phyloP scores from a whole-genome alignment of 2,329 filamentous ascomycete species.

The Pochonia chlamydosporia region DNA sequence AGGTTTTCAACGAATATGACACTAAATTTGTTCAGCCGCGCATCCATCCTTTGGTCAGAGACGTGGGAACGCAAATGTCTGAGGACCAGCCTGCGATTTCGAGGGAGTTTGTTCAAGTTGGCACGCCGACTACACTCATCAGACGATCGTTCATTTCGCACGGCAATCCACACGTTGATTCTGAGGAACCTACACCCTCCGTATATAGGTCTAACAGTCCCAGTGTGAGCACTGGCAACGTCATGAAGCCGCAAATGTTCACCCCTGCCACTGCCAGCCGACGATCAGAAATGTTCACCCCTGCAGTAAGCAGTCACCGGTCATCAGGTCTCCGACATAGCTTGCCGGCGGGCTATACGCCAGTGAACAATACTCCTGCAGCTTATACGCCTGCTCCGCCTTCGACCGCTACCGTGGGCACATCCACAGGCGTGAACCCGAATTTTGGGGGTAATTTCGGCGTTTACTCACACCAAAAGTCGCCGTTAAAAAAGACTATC shows the following conservation, averaged over 20 bases:
- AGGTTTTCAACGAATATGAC: conserved; percentile 94
- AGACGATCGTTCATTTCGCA: conserved; percentile 75
- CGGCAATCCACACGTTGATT: conserved; percentile 74
- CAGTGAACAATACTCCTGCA: background rate
- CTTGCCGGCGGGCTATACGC: conserved; percentile 25
- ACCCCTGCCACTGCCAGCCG: conserved; percentile 6
- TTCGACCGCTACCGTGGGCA: conserved; percentile 13
- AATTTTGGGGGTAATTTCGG: conserved; percentile 69
- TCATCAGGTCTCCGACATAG: conserved; percentile 25
- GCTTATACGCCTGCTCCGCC: conserved; percentile 16
- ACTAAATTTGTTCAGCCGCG: conserved; percentile 90
- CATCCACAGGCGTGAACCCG: conserved; percentile 18
- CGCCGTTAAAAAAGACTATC: conserved; percentile 72
- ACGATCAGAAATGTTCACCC: conserved; percentile 27
- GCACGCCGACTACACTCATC: conserved; percentile 56
- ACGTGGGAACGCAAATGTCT: conserved; percentile 75
- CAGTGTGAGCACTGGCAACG: conserved; percentile 17
- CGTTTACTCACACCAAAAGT: conserved; percentile 72
- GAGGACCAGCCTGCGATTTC: conserved; percentile 35
- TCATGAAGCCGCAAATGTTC: conserved; percentile 31
- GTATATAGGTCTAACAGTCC: conserved; percentile 13
- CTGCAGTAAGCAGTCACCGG: conserved; percentile 20
- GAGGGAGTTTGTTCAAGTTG: conserved; percentile 39
- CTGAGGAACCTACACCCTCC: conserved; percentile 44
- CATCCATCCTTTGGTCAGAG: conserved; percentile 70